Conservation (phyloP, 2,329 filamentous ascomycete genomes). For the Trichoderma harzianum region DNA sequence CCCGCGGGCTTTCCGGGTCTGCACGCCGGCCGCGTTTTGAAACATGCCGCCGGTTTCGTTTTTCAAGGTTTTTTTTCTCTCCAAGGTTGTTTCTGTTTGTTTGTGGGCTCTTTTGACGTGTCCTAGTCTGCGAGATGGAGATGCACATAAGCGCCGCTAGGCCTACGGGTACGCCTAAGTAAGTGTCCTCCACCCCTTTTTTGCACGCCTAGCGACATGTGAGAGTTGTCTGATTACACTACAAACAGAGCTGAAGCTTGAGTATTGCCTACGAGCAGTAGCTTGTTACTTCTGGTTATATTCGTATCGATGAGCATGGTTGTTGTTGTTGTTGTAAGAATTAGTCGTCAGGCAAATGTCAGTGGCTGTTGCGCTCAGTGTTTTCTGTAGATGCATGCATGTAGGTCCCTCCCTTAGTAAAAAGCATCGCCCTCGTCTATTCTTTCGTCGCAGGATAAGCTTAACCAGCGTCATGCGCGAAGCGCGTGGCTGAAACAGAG, state of each 20-base stretch:
- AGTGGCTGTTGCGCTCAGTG: not conserved
- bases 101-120: conserved; percentile 1
- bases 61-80: not conserved
- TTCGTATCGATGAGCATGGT: not conserved
- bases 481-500: not conserved
- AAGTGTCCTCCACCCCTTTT: not conserved
- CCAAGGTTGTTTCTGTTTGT: not conserved
- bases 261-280: not conserved
- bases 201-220: not conserved
- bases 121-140: not conserved
- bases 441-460: not conserved
- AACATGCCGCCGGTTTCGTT: not conserved
- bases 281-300: not conserved
- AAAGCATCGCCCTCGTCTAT: not conserved
- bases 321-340: not conserved
- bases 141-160: not conserved
- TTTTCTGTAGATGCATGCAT: not conserved
- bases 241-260: not conserved
- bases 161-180: not conserved
- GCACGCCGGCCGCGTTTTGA: not conserved
- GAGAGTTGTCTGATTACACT: not conserved
- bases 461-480: not conserved
- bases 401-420: not conserved
- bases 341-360: not conserved
- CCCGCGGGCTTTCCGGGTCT: not conserved